A percentile compares a stretch with the other conserved stretches of the same genome.
phyloP scores from a whole-genome alignment of 1,139 yeast genomes.

The Candida sp. region DNA sequence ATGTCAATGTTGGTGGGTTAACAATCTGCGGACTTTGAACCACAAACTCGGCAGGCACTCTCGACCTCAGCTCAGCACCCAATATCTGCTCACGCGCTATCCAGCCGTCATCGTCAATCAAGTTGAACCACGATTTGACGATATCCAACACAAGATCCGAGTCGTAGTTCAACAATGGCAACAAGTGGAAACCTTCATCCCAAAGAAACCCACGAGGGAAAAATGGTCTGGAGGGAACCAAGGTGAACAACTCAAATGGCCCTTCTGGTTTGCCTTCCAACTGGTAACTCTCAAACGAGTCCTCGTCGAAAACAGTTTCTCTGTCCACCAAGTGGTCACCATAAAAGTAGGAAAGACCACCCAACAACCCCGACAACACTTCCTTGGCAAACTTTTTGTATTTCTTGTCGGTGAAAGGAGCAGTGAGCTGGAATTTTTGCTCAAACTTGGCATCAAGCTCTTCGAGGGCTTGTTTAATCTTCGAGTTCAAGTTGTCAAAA shows the following conservation, averaged over 20 bases:
- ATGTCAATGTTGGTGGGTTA: conserved; percentile 93
- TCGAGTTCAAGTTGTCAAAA: conserved; percentile 40
- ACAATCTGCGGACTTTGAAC: conserved; percentile 92
- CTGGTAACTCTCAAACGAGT: conserved; percentile 57
- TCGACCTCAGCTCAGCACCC: conserved; percentile 88
- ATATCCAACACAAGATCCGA: conserved; percentile 84
- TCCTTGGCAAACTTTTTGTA: conserved; percentile 72
- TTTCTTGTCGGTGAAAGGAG: conserved; percentile 55
- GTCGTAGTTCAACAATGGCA: conserved; percentile 84
- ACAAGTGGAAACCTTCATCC: conserved; percentile 98
- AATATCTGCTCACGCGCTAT: conserved; percentile 94
- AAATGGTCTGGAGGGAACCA: conserved; percentile 92
- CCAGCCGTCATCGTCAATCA: conserved; percentile 95
- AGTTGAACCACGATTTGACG: conserved; percentile 82
- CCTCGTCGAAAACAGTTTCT: conserved; percentile 67
- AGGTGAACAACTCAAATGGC: conserved; percentile 73
- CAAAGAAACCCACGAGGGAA: conserved; percentile 98
- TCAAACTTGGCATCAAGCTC: conserved; percentile 62
- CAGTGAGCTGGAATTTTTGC: conserved; percentile 52
- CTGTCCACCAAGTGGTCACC: conserved; percentile 92
- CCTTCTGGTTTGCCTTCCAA: conserved; percentile 63
- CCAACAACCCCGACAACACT: conserved; percentile 79
- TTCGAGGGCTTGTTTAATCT: conserved; percentile 38
- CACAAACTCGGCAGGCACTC: conserved; percentile 87
- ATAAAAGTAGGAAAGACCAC: conserved; percentile 88